A percentile compares a stretch with the other conserved stretches of the same genome.
These are phyloP conservation scores for Candida ponderosae DNA, from an alignment of 805 yeast genomes.

Conservation along the genomic window DNA sequence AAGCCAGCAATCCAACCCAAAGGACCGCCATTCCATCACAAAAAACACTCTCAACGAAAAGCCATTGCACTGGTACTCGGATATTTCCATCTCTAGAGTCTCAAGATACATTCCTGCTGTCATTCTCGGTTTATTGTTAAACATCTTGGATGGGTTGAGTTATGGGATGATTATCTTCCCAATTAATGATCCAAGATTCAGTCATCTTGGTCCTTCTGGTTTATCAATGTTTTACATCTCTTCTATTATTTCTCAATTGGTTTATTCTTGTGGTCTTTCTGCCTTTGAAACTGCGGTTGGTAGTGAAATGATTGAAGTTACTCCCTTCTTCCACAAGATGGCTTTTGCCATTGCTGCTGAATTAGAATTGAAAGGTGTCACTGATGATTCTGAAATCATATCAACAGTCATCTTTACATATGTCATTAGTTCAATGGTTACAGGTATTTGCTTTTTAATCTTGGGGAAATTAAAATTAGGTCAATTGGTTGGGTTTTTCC, in stretches of 20 bases:
- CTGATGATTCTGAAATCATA: constrained; percentile 44
- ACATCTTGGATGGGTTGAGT: constrained; percentile 86
- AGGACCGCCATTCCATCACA: too few species aligned
- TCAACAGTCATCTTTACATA: constrained; percentile 86
- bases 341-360: constrained; percentile 59
- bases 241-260: constrained; percentile 82
- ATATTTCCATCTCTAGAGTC: constrained; percentile 2
- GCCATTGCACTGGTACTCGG: not conserved
- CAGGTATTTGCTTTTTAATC: constrained; percentile 72
- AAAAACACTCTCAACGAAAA: too few species aligned
- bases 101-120: constrained; percentile 58
- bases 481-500: constrained; percentile 87
- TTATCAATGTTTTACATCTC: constrained; percentile 91
- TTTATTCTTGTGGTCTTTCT: constrained; percentile 85
- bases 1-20: not conserved
- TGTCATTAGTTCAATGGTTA: constrained; percentile 74
- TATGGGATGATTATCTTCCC: constrained; percentile 99
- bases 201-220: constrained; percentile 80
- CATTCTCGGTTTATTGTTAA: constrained; percentile 73
- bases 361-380: constrained; percentile 33
- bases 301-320: constrained; percentile 98
- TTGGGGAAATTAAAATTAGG: constrained; percentile 81
- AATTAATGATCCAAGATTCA: constrained; percentile 68
- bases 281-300: constrained; percentile 90
- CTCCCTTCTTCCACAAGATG: constrained; percentile 96